Evolutionary conservation across 1,139 yeast genomes (phyloP).

Genomic region (Eremothecium cymbalariae): DNA sequence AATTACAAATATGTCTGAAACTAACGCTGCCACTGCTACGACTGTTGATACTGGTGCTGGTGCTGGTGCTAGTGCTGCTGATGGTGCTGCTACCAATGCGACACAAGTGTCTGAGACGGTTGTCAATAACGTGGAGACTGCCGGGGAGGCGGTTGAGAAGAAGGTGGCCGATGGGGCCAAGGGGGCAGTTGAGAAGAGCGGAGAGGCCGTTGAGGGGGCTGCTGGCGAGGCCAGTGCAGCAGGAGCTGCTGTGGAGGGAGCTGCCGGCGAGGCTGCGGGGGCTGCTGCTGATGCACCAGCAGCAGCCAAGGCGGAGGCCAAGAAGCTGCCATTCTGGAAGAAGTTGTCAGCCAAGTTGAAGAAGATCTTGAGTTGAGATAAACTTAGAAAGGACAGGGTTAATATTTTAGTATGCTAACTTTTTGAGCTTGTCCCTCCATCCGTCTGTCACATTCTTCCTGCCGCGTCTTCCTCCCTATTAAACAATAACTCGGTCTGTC

Average conservation of each 20-base stretch:
- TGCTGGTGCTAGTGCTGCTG: conserved; percentile 3
- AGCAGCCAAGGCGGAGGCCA: conserved; percentile 8
- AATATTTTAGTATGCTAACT: background rate
- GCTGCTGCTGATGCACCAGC: conserved; percentile 10
- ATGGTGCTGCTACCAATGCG: conserved; percentile 2
- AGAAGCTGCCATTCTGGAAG: conserved; percentile 10
- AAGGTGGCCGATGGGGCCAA: conserved; percentile 7
- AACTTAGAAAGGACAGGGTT: background rate
- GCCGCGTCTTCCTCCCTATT: too few species aligned
- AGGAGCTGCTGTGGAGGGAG: conserved; percentile 10
- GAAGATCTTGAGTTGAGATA: conserved; percentile 14
- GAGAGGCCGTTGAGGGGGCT: conserved; percentile 32
- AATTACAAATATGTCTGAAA: conserved; percentile 7
- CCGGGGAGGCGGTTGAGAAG: conserved; percentile 3
- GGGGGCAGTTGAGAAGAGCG: conserved; percentile 29
- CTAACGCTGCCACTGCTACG: conserved; percentile 5
- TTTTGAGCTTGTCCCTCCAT: too few species aligned
- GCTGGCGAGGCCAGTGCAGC: conserved; percentile 18
- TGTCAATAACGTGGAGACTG: conserved; percentile 9
- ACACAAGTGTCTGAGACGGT: conserved; percentile 9
- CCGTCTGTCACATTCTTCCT: too few species aligned
- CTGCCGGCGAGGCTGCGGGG: conserved; percentile 18
- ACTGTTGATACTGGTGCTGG: conserved; percentile 6
- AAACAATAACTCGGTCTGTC: too few species aligned
- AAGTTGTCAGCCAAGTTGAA: conserved; percentile 18